These are phyloP conservation scores for Raphanus raphanistrum DNA, from an alignment of 345 rosid genomes.

Conservation along the genomic window DNA sequence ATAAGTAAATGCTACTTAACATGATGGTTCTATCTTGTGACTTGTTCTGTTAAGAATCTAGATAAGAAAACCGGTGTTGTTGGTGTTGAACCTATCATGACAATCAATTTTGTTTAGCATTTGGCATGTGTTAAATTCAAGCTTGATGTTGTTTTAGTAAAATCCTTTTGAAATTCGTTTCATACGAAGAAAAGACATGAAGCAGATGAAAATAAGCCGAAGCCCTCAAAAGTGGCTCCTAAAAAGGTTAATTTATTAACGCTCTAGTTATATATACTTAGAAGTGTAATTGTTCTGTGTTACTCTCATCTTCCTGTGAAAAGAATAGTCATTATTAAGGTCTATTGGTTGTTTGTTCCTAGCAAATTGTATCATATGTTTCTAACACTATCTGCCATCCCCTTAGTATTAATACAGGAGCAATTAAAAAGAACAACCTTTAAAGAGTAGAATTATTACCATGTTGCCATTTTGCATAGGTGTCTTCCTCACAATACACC, in stretches of 20 bases:
- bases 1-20: neutral
- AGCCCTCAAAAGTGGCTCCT: slow-evolving; percentile 25
- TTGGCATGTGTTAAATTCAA: neutral
- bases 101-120: no score
- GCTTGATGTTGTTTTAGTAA: neutral
- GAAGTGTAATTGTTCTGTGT: slow-evolving; percentile 7
- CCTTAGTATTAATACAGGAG: no score
- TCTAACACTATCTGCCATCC: neutral
- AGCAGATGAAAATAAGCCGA: neutral
- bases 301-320: neutral
- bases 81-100: no score
- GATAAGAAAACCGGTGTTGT: no score
- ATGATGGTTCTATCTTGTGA: neutral
- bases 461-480: no score
- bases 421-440: no score
- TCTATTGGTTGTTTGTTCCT: neutral
- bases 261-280: neutral
- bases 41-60: neutral
- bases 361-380: slow-evolving; percentile 11
- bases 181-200: slow-evolving; percentile 21
- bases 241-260: slow-evolving; percentile 46
- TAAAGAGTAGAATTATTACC: no score
- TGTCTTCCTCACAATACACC: no score
- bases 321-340: neutral
- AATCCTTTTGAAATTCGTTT: neutral